A percentile compares a stretch with the other conserved stretches of the same genome.
Conservation (phyloP, 2,329 filamentous ascomycete genomes). For the Colletotrichum musicola region DNA sequence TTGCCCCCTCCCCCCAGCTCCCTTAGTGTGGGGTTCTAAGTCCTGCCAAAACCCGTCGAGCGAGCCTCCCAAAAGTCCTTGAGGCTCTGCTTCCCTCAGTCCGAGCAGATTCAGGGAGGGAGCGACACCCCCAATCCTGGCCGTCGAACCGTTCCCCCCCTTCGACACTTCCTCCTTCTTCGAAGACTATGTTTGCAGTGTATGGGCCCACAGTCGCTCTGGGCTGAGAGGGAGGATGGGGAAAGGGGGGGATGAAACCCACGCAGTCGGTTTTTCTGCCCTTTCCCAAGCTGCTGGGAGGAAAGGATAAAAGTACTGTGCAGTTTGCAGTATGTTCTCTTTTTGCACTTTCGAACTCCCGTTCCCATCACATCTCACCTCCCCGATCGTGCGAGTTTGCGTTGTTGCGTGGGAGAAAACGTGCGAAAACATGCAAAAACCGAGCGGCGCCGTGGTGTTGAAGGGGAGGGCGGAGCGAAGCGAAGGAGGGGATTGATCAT, state of each 20-base stretch:
- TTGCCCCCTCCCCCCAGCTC: not conserved
- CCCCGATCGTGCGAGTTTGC: constrained; percentile 1
- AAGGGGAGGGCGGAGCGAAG: not conserved
- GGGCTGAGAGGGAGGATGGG: not conserved
- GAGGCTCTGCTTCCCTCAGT: not conserved
- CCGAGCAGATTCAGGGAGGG: not conserved
- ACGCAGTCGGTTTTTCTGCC: not conserved
- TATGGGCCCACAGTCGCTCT: not conserved
- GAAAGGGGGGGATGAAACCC: not conserved
- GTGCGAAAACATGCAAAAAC: too few species aligned
- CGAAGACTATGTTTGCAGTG: constrained; percentile 3
- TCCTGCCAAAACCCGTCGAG: too few species aligned
- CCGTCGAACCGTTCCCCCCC: not conserved
- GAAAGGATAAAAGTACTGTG: not conserved
- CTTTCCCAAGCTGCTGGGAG: too few species aligned
- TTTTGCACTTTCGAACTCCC: not conserved
- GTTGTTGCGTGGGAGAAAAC: not conserved
- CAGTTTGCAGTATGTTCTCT: not conserved
- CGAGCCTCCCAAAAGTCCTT: not conserved
- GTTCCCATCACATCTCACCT: constrained; percentile 13
- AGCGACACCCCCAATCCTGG: not conserved
- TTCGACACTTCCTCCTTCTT: not conserved
- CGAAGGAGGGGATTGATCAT: not conserved
- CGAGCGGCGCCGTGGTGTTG: not conserved
- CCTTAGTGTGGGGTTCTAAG: not conserved